Base-by-base conservation (phyloP, 768 basidiomycete species). In the Boletus barrowsii region DNA sequence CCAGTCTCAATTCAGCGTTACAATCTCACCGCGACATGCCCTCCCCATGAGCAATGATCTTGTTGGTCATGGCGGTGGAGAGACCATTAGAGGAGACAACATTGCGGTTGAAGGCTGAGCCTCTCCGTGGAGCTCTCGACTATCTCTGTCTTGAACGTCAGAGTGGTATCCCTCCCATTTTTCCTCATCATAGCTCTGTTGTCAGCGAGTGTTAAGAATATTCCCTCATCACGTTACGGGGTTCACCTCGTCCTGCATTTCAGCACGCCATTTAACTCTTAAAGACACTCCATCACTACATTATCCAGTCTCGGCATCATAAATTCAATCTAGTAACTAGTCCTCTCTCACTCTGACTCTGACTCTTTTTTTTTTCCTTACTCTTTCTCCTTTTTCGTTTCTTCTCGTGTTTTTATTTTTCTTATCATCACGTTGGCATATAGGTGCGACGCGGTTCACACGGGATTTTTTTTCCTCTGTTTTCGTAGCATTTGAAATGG, bases 1-100 rank as follows among this genome's bases (percentile, higher is more conserved):
- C 35, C 80, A 78, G 56, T 72, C 74, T 35, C 65, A 66, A 10
- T 83, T 82, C 59, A 75, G 72, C 53, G 57, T 80, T 36, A 69
- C 77, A 9, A 63, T 62, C n/a, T 61, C 69, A 44, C 56, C 66
- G 37, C 67, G 69, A 45, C 47, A 57, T 14, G 46, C 14, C 33
- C 29, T 43, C 22, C 44, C 55, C 17, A 14, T 39, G 4, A 54
- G 43, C 30, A 29, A 49, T 41, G 45, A 55, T 30, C 13, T 53
- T 17, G 15, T 54, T 47, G 46, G 48, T 20, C 57, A 64, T 56
- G 60, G 58, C 10, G 52, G 45, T 37, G 57, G 59, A 43, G 63
- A 65, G 17, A 42, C 24, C 7, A 22, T 42, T 22, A 68, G 47
- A 42, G 57, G 58, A 39, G 56, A 59, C 42, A 54, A 36, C 18